Evolutionary conservation across 768 basidiomycete genomes (phyloP), one percentile per base, ranked within the genome.

Genomic region (Amanita rubescens): DNA sequence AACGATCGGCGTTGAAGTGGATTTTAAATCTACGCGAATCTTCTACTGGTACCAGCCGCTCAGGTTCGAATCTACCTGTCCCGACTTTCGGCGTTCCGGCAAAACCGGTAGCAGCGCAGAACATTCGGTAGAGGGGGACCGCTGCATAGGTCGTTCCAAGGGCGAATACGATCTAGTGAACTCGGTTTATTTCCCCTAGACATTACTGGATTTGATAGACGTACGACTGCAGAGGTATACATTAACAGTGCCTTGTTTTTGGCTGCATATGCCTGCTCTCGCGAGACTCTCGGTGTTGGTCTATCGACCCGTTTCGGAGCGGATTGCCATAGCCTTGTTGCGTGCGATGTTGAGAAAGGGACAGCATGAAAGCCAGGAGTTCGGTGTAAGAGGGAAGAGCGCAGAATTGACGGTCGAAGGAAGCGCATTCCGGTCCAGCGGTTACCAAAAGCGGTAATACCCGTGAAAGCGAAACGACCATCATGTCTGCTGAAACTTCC

Each of bases 91-190:
- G 96, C 22, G 92, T 94, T 3, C 96, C 96, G 19, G 87, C 91
- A 63, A 95, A 99, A 8, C 96, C 96, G 3, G 96, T 99, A 12
- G 94, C 91, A 6, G 93, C 87, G 67, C 96, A 99, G 73, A 99
- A 99, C 70, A 95, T 94, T 57, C 96, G 87, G 69, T 99, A 99
- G 14, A 97, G 76, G 0, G 96, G 96, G 0, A 98, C 95, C 34
- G 95, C 90, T 10, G 96, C 96, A 65, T 99, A 99, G n/a, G 94
- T 87, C 22, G 86, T 77, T 14, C 95, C 95, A 3, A 89, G 70
- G 2, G 83, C 86, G 25, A 85, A 61, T 25, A 96, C 69, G 44
- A 95, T 82, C 93, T 95, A 57, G 10, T 43, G 54, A 30, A 43
- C 25, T 45, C 49, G 33, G 32, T n/a, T 52, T 30, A 47, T 39